phyloP scores from a whole-genome alignment of 352 stramenopile genomes.

The Globisporangium takayamanum region DNA sequence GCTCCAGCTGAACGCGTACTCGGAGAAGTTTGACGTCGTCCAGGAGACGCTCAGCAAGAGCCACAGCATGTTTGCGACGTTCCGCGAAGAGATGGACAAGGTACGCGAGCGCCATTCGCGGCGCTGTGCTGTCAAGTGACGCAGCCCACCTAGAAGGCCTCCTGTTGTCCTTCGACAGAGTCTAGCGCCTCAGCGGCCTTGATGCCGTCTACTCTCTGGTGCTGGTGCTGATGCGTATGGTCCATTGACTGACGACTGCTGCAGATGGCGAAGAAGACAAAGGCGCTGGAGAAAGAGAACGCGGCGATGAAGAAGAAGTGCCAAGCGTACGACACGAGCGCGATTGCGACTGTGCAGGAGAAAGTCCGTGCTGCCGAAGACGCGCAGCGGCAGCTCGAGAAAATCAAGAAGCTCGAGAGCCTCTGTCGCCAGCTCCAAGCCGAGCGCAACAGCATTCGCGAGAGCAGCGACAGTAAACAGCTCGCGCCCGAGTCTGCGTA shows the following conservation, averaged over 20 bases:
- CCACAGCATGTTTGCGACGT: slow-evolving; percentile 81
- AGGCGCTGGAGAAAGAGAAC: slow-evolving; percentile 86
- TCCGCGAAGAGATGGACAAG: slow-evolving; percentile 86
- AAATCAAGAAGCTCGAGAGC: slow-evolving; percentile 79
- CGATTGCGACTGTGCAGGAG: slow-evolving; percentile 72
- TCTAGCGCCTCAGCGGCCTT: too few relatives aligned
- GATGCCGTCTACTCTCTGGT: not conserved
- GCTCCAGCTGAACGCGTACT: slow-evolving; percentile 74
- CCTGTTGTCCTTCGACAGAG: too few relatives aligned
- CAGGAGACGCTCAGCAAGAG: slow-evolving; percentile 83
- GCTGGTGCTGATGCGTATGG: not conserved
- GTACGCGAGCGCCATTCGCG: slow-evolving; percentile 14
- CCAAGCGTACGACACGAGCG: slow-evolving; percentile 66
- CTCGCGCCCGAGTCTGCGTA: slow-evolving; percentile 10
- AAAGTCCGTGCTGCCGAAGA: slow-evolving; percentile 57
- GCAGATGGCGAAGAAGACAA: slow-evolving; percentile 80
- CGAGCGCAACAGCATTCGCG: slow-evolving; percentile 54
- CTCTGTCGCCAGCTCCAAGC: slow-evolving; percentile 79
- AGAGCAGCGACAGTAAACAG: slow-evolving; percentile 10
- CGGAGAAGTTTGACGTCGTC: slow-evolving; percentile 80
- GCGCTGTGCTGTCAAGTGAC: too few relatives aligned
- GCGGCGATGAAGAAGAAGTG: slow-evolving; percentile 73
- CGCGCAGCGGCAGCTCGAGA: slow-evolving; percentile 66
- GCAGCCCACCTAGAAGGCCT: too few relatives aligned
- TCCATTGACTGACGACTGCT: too few relatives aligned